These are phyloP conservation scores for Panaeolus cyanescens DNA, from an alignment of 768 basidiomycete genomes.

Conservation along the genomic window DNA sequence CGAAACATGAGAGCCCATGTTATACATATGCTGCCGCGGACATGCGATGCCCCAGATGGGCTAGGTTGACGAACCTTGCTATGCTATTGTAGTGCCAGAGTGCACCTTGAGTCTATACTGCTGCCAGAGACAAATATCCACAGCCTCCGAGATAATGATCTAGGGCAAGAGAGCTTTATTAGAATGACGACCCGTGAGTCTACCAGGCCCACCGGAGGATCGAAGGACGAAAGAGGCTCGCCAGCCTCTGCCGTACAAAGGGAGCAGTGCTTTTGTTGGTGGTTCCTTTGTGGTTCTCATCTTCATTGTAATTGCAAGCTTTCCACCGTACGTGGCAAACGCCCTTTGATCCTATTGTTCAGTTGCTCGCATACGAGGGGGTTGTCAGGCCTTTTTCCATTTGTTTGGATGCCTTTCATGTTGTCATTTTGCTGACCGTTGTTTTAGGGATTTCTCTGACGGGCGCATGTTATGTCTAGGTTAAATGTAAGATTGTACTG, in stretches of 20 bases:
- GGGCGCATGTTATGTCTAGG: too few species aligned
- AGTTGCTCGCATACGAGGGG: constrained; percentile 3
- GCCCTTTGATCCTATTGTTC: not conserved
- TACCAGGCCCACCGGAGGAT: not conserved
- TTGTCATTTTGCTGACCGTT: not conserved
- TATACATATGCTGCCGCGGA: not conserved
- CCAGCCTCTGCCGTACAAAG: not conserved
- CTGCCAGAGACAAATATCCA: not conserved
- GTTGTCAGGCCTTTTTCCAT: not conserved
- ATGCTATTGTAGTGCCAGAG: not conserved
- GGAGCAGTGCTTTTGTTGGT: not conserved
- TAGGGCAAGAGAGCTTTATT: not conserved
- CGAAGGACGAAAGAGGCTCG: not conserved
- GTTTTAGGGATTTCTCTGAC: too few species aligned
- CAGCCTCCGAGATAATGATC: not conserved
- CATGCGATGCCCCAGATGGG: not conserved
- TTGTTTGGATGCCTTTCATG: not conserved
- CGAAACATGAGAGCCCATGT: not conserved
- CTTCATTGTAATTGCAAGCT: not conserved
- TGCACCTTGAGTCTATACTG: not conserved
- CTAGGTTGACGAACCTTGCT: not conserved
- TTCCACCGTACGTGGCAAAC: not conserved
- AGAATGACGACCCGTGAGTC: not conserved
- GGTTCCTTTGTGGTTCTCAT: not conserved
- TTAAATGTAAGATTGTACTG: too few species aligned